Base-by-base conservation (phyloP, 352 stramenopile genomes). In the Blastocystis sp. region DNA sequence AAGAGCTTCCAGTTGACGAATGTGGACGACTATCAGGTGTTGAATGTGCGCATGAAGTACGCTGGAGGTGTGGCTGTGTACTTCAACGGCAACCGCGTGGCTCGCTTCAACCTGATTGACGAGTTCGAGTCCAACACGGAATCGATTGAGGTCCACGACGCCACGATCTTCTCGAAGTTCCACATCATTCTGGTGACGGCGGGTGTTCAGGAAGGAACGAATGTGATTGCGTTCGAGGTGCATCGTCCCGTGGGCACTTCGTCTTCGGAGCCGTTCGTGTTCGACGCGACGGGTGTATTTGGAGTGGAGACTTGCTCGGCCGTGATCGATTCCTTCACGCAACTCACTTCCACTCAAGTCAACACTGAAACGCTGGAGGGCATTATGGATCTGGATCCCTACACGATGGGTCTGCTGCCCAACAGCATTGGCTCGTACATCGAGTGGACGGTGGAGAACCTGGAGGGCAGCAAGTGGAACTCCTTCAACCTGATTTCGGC, bases 151-250 rank as follows among this genome's bases (percentile, higher is more conserved):
- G 8, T 34, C 34, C 53, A 63, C 4, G 53, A 63, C 53, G 53
- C 9, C 53, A 34, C 53, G 0, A 7, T 63, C 53, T 71, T 48
- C 36, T 71, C 59, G 0, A 46, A 48, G 1, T 71, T 71, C 59
- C 59, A 71, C 36, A 32, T 71, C 16, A 71, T 71, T n/a, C 29
- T 71, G 59, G 8, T 11, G 27, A 42, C 44, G 9, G 34, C 44
- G 2, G 59, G 59, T n/a, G 8, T 9, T 0, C n/a, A n/a, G n/a
- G 59, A 42, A 0, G 32, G 53, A 0, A 61, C 11, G 11, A 71
- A 71, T 32, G 59, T 71, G n/a, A 71, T 71, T 11, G 59, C 59
- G 59, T 71, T 71, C 36, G 59, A 71, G 59, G 32, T 71, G 11
- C 59, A 71, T 46, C 59, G 59, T 9, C 29, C 9, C 46, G 4